Percentiles rank a stretch among this genome's conserved stretches.
Conservation (phyloP, 2,329 filamentous ascomycete species). For the Fonsecaea monophora region DNA sequence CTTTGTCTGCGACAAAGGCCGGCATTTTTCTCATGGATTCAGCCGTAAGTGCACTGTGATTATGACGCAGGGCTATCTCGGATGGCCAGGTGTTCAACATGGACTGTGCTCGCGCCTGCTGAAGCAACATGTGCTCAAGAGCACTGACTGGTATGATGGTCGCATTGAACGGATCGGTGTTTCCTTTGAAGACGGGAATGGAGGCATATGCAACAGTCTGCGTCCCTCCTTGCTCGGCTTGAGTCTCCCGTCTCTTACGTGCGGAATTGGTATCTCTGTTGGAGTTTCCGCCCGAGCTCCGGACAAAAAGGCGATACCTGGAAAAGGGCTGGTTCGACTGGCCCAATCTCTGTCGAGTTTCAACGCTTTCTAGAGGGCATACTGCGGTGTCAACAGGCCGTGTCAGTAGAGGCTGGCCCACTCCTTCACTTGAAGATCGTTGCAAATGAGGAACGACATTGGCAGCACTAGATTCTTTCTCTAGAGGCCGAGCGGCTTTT, state of each 20-base stretch:
- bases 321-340: slow-evolving; percentile 6
- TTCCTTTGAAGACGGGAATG: slow-evolving; percentile 14
- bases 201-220: neutral
- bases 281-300: too few species aligned
- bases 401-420: neutral
- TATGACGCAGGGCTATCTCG: slow-evolving; percentile 18
- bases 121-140: slow-evolving; percentile 18
- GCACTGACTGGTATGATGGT: slow-evolving; percentile 14
- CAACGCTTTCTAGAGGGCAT: neutral
- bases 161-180: slow-evolving; percentile 13
- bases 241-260: slow-evolving; percentile 1
- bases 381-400: neutral
- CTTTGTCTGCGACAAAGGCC: slow-evolving; percentile 9
- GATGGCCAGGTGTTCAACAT: slow-evolving; percentile 19
- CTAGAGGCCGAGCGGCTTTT: neutral
- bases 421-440: neutral
- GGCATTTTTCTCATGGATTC: slow-evolving; percentile 11
- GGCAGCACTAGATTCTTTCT: neutral
- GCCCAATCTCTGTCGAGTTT: neutral
- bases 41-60: slow-evolving; percentile 9
- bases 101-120: slow-evolving; percentile 13
- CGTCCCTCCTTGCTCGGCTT: neutral
- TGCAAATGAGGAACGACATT: neutral
- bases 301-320: slow-evolving; percentile 3
- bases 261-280: neutral